phyloP scores from a whole-genome alignment of 306 rosid species.

The Sphenostylis stenocarpa region DNA sequence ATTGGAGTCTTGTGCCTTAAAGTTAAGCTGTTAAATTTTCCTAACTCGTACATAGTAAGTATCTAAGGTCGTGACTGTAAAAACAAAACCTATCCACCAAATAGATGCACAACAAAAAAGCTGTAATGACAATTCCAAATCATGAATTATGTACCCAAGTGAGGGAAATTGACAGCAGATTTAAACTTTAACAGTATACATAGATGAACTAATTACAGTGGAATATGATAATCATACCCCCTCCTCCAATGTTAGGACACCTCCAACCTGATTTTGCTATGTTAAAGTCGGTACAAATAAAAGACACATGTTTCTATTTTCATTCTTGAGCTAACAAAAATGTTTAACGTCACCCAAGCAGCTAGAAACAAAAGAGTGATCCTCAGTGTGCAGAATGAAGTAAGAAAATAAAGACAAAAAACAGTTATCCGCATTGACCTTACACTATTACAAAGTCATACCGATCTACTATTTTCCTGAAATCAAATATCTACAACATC shows the following conservation, averaged over 20 bases:
- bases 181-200: not conserved
- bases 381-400: not conserved
- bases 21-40: not conserved
- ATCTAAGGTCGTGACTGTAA: not conserved
- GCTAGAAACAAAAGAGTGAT: not conserved
- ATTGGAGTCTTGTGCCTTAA: not conserved
- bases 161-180: not conserved
- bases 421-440: not conserved
- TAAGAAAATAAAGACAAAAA: not conserved
- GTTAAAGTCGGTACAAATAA: not conserved
- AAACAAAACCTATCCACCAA: not conserved
- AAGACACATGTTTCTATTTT: not conserved
- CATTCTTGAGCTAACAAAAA: not conserved
- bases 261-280: not conserved
- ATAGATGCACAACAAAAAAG: not conserved
- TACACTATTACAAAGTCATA: not conserved
- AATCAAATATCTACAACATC: not conserved
- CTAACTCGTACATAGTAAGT: not conserved
- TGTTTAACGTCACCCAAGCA: not conserved
- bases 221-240: not conserved
- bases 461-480: not conserved
- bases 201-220: not conserved
- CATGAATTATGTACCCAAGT: slow-evolving; percentile 2
- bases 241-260: not conserved
- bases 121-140: not conserved